These are phyloP conservation scores for Zalaria sp. DNA, from an alignment of 2,329 filamentous ascomycete genomes.

Conservation along the genomic window DNA sequence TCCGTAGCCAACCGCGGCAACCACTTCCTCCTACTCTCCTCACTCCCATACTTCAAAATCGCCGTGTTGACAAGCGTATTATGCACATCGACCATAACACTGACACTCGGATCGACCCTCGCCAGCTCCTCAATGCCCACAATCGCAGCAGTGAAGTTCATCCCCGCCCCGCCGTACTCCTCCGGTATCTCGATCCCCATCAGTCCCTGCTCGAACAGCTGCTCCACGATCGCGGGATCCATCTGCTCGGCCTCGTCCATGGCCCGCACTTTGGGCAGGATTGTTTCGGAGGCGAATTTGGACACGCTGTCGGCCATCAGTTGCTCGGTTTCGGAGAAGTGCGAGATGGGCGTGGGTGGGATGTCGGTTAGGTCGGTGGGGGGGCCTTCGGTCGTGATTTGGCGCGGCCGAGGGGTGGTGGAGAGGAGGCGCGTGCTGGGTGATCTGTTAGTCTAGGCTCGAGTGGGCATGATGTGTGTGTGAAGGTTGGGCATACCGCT, in stretches of 20 bases:
- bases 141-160: conserved; percentile 97
- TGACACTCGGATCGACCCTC: conserved; percentile 84
- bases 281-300: conserved; percentile 79
- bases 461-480: background rate
- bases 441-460: background rate
- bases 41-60: conserved; percentile 69
- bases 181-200: conserved; percentile 98
- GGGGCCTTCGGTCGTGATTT: conserved; percentile 22
- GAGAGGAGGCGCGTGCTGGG: conserved; percentile 26
- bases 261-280: conserved; percentile 81
- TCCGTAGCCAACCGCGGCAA: conserved; percentile 80
- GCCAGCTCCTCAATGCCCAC: conserved; percentile 95
- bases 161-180: conserved; percentile 88
- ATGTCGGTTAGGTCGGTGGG: conserved; percentile 54
- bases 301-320: conserved; percentile 82
- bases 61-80: conserved; percentile 96
- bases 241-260: conserved; percentile 97
- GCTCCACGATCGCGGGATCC: conserved; percentile 77
- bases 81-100: conserved; percentile 91
- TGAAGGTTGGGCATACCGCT: background rate
- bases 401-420: conserved; percentile 21
- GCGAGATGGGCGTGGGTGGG: conserved; percentile 81
- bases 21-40: conserved; percentile 68
- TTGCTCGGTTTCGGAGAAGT: conserved; percentile 77
- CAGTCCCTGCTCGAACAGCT: conserved; percentile 90